A percentile compares a stretch with the other conserved stretches of the same genome.
Conservation (phyloP, 495 filamentous ascomycete genomes). For the Neurospora sp. region DNA sequence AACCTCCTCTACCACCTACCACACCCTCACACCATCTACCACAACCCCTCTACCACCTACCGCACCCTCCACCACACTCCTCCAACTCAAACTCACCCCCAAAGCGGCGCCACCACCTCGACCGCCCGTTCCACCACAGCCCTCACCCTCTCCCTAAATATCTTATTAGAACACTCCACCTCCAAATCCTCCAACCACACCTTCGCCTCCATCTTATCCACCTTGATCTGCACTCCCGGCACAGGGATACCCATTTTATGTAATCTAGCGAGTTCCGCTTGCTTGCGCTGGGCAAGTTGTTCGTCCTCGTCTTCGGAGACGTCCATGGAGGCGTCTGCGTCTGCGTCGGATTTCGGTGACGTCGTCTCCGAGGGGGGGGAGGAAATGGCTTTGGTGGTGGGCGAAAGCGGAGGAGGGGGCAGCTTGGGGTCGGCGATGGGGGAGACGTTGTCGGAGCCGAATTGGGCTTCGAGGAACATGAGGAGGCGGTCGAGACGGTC, state of each 20-base stretch:
- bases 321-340: conserved; percentile 32
- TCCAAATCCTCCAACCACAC: conserved; percentile 89
- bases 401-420: conserved; percentile 15
- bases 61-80: too few relatives aligned
- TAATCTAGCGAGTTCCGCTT: conserved; percentile 50
- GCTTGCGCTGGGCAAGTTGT: conserved; percentile 29
- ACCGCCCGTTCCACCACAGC: conserved; percentile 85
- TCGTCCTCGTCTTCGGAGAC: conserved; percentile 31
- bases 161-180: conserved; percentile 69
- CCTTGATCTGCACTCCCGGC: conserved; percentile 75
- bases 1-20: neutral
- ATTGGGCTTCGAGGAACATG: conserved; percentile 96
- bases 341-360: conserved; percentile 18
- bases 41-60: too few relatives aligned
- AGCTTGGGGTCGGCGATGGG: conserved; percentile 64
- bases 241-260: conserved; percentile 76
- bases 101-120: conserved; percentile 78
- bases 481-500: conserved; percentile 75
- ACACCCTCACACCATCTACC: too few relatives aligned
- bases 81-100: conserved; percentile 21
- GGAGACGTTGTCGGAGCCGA: conserved; percentile 63
- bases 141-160: conserved; percentile 68
- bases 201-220: conserved; percentile 78
- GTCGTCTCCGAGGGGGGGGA: neutral
- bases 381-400: conserved; percentile 10